Conservation (phyloP, 2,329 filamentous ascomycete species). For the Seiridium unicorne region DNA sequence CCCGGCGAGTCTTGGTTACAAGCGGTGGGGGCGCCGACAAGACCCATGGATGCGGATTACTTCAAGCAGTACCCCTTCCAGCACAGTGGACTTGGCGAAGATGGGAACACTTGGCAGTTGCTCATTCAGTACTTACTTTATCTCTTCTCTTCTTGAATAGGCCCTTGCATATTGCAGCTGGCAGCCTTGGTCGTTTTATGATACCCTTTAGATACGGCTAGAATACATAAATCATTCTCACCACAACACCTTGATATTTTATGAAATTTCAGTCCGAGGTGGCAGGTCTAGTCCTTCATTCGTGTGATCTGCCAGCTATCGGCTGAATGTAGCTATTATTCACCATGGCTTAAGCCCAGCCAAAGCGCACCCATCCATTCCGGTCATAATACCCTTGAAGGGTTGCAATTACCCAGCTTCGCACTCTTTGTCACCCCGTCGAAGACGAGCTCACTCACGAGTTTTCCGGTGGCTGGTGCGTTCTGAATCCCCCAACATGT, state of each 20-base stretch:
- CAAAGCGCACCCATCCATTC: conserved; percentile 15
- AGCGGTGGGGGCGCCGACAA: background rate
- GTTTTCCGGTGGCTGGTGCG: conserved; percentile 67
- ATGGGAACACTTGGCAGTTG: background rate
- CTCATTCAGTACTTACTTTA: background rate
- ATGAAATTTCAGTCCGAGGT: too few relatives aligned
- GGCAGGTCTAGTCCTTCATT: too few relatives aligned
- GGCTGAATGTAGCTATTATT: background rate
- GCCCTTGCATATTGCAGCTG: background rate
- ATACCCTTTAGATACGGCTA: background rate
- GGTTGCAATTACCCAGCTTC: conserved; percentile 53
- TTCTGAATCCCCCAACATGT: conserved; percentile 86
- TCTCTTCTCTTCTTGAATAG: background rate
- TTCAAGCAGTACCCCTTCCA: background rate
- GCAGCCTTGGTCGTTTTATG: background rate
- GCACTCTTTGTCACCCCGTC: conserved; percentile 60
- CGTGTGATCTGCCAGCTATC: background rate
- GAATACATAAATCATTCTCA: too few relatives aligned
- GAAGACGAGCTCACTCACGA: conserved; percentile 63
- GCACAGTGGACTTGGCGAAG: background rate
- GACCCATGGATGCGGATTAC: background rate
- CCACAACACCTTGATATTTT: too few relatives aligned
- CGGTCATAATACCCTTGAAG: conserved; percentile 39
- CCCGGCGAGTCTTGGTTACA: conserved; percentile 25
- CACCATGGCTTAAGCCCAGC: background rate